A percentile compares a stretch with the other conserved stretches of the same genome.
Conservation (phyloP, 2,329 filamentous ascomycete genomes). For the Rhinocladiella similis region DNA sequence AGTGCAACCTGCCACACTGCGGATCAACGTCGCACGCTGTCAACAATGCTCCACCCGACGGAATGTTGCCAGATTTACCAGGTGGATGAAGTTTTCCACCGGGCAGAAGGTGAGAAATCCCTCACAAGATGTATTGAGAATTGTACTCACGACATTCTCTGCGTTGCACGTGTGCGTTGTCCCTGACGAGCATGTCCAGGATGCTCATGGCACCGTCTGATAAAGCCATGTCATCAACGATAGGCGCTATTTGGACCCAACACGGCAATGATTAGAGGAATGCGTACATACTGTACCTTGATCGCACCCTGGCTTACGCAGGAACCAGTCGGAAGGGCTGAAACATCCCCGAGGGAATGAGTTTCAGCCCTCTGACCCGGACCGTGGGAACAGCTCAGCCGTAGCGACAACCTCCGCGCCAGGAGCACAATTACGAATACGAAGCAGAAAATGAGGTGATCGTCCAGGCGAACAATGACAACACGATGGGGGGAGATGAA, state of each 20-base stretch:
- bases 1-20: no score
- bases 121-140: not conserved
- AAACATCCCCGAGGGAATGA: not conserved
- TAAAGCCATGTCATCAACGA: not conserved
- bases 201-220: no score
- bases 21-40: no score
- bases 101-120: not conserved
- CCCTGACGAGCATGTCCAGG: not conserved
- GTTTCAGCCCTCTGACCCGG: not conserved
- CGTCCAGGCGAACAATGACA: not conserved
- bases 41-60: not conserved
- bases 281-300: not conserved
- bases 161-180: not conserved
- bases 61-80: constrained; percentile 8
- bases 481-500: not conserved
- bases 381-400: not conserved
- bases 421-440: not conserved
- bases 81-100: constrained; percentile 1
- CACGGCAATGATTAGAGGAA: no score
- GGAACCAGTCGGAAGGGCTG: not conserved
- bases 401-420: not conserved
- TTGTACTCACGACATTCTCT: not conserved
- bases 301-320: not conserved
- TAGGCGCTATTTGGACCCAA: not conserved
- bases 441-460: not conserved